Evolutionary conservation across 2,329 filamentous ascomycete species (phyloP).

Genomic region (Fusarium burgessii): DNA sequence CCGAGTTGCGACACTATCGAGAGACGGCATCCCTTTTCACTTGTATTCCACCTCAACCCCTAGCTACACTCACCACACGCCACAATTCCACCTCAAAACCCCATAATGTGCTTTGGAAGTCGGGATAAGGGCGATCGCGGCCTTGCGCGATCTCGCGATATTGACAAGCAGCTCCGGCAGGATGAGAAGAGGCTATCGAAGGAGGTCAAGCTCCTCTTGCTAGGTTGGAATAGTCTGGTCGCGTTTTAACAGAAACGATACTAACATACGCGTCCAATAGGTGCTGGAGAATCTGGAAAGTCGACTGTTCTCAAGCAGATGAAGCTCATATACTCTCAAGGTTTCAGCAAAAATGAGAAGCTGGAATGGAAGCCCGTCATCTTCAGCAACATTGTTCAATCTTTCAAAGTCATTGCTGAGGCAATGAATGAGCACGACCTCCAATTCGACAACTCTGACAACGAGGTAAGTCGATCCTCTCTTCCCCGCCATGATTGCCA

Average conservation of each 20-base stretch:
- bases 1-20: neutral
- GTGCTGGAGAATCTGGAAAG: slow-evolving; percentile 90
- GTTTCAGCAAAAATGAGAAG: slow-evolving; percentile 89
- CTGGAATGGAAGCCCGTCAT: slow-evolving; percentile 95
- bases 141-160: slow-evolving; percentile 74
- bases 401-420: slow-evolving; percentile 89
- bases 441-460: slow-evolving; percentile 80
- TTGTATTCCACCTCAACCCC: slow-evolving; percentile 5
- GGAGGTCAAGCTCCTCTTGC: slow-evolving; percentile 92
- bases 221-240: slow-evolving; percentile 68
- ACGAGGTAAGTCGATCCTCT: slow-evolving; percentile 70
- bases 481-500: neutral
- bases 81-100: slow-evolving; percentile 14
- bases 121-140: slow-evolving; percentile 63
- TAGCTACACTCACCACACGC: neutral
- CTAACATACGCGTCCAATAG: slow-evolving; percentile 59
- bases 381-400: slow-evolving; percentile 93
- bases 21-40: slow-evolving; percentile 2
- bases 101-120: slow-evolving; percentile 73
- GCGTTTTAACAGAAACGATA: neutral
- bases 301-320: slow-evolving; percentile 99
- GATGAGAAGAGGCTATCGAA: slow-evolving; percentile 89
- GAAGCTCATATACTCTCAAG: slow-evolving; percentile 95
- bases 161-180: slow-evolving; percentile 85
- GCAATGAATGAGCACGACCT: slow-evolving; percentile 90